Evolutionary conservation across 192 early-diverging fungal species (phyloP).

Genomic region (Entomortierella lignicola): DNA sequence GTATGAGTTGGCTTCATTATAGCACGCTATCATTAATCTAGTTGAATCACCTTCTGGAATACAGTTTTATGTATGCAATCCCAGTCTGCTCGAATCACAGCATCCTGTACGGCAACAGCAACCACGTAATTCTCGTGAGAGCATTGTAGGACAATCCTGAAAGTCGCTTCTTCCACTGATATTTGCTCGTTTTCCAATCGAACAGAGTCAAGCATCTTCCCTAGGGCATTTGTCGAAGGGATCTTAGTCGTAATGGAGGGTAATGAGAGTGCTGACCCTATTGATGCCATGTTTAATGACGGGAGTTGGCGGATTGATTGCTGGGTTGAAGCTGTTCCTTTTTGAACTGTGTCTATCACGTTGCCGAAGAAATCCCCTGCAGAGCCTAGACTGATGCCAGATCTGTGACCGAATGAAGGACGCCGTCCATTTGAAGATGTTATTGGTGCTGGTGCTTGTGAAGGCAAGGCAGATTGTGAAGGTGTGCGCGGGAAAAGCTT

Average conservation of each 20-base stretch:
- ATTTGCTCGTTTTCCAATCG: slow-evolving; percentile 21
- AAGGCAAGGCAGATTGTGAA: not conserved
- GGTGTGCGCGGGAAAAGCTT: slow-evolving; percentile 19
- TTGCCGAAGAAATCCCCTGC: slow-evolving; percentile 41
- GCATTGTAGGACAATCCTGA: slow-evolving; percentile 44
- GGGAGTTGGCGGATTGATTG: slow-evolving; percentile 29
- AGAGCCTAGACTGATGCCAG: slow-evolving; percentile 18
- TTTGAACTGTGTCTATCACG: slow-evolving; percentile 35
- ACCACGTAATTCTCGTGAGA: slow-evolving; percentile 40
- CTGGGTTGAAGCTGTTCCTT: slow-evolving; percentile 27
- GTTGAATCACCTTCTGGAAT: slow-evolving; percentile 38
- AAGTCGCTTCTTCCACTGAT: slow-evolving; percentile 33
- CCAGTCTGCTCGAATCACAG: slow-evolving; percentile 43
- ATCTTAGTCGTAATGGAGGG: slow-evolving; percentile 16
- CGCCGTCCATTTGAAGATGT: not conserved
- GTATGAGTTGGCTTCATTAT: not conserved
- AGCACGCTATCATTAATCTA: not conserved
- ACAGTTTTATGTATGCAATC: slow-evolving; percentile 52
- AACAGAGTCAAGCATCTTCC: slow-evolving; percentile 29
- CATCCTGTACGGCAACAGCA: slow-evolving; percentile 30
- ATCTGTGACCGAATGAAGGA: slow-evolving; percentile 10
- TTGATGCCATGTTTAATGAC: slow-evolving; percentile 29
- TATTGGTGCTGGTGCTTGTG: not conserved
- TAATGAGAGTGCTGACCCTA: slow-evolving; percentile 22
- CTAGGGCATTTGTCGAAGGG: slow-evolving; percentile 10